These are phyloP conservation scores for Clarireedia hainanense DNA, from an alignment of 2,329 filamentous ascomycete species.

Conservation along the genomic window DNA sequence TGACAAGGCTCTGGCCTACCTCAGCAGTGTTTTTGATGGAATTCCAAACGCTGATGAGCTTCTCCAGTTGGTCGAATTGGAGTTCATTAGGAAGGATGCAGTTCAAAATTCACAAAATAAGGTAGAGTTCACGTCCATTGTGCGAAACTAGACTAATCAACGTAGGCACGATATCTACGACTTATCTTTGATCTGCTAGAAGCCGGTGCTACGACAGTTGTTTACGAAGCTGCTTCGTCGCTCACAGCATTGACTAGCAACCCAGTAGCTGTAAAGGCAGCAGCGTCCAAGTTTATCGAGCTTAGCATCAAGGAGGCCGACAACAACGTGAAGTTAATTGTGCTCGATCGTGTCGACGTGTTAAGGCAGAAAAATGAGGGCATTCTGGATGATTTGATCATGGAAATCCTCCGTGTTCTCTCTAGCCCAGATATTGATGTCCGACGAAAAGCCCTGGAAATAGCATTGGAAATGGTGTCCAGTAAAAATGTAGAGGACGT, in stretches of 20 bases:
- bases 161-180: slow-evolving; percentile 76
- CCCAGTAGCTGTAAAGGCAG: slow-evolving; percentile 94
- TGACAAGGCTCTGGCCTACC: slow-evolving; percentile 80
- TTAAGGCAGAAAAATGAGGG: slow-evolving; percentile 82
- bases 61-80: slow-evolving; percentile 84
- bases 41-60: slow-evolving; percentile 93
- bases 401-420: slow-evolving; percentile 93
- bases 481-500: slow-evolving; percentile 99
- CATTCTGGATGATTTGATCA: slow-evolving; percentile 84
- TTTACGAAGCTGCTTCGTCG: slow-evolving; percentile 95
- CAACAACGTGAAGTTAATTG: slow-evolving; percentile 98
- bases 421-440: slow-evolving; percentile 96
- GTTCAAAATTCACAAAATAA: slow-evolving; percentile 91
- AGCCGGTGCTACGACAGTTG: slow-evolving; percentile 84
- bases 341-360: slow-evolving; percentile 87
- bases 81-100: slow-evolving; percentile 98
- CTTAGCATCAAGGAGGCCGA: slow-evolving; percentile 95
- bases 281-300: slow-evolving; percentile 92
- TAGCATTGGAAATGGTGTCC: slow-evolving; percentile 95
- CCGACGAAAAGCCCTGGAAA: slow-evolving; percentile 78
- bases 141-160: slow-evolving; percentile 23
- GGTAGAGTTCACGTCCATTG: slow-evolving; percentile 38
- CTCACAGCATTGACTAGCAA: slow-evolving; percentile 91
- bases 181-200: slow-evolving; percentile 96
- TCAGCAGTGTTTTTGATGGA: slow-evolving; percentile 84